phyloP scores from a whole-genome alignment of 2,329 filamentous ascomycete species.

The Colletotrichum sublineola region DNA sequence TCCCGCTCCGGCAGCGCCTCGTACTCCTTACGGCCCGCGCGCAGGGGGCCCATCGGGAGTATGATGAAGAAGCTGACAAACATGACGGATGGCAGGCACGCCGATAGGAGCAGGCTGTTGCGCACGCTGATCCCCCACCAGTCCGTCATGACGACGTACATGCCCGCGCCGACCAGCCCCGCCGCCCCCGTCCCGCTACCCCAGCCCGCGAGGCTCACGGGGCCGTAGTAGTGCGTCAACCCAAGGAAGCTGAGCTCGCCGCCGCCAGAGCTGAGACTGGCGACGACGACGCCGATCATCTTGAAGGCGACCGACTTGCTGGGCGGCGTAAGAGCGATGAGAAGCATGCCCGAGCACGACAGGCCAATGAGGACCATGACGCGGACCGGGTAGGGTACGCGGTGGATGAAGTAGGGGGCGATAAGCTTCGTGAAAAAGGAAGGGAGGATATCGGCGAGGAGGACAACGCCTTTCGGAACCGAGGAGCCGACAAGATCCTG shows the following conservation, averaged over 20 bases:
- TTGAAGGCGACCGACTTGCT: slow-evolving; percentile 77
- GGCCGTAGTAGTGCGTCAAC: slow-evolving; percentile 93
- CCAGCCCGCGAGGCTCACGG: slow-evolving; percentile 89
- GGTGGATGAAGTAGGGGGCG: slow-evolving; percentile 94
- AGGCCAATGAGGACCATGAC: slow-evolving; percentile 80
- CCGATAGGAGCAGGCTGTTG: slow-evolving; percentile 80
- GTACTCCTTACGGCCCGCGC: slow-evolving; percentile 66
- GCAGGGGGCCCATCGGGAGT: slow-evolving; percentile 77
- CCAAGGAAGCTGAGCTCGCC: slow-evolving; percentile 94
- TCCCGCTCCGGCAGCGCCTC: slow-evolving; percentile 62
- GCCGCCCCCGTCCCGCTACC: slow-evolving; percentile 92
- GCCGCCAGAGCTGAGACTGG: slow-evolving; percentile 86
- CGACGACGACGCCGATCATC: slow-evolving; percentile 85
- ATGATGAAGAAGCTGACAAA: slow-evolving; percentile 87
- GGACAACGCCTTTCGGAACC: slow-evolving; percentile 90
- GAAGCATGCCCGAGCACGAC: slow-evolving; percentile 88
- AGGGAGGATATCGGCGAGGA: slow-evolving; percentile 92
- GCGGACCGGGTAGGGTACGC: slow-evolving; percentile 82
- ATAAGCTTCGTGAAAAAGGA: slow-evolving; percentile 90
- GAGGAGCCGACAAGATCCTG: slow-evolving; percentile 94
- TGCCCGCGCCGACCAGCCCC: slow-evolving; percentile 85
- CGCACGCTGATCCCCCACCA: slow-evolving; percentile 81
- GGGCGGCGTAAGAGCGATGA: slow-evolving; percentile 84
- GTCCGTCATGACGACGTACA: slow-evolving; percentile 89
- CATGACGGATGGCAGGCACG: slow-evolving; percentile 86